phyloP scores from a whole-genome alignment of 192 early-diverging fungal genomes.

The Coemansia sp. region DNA sequence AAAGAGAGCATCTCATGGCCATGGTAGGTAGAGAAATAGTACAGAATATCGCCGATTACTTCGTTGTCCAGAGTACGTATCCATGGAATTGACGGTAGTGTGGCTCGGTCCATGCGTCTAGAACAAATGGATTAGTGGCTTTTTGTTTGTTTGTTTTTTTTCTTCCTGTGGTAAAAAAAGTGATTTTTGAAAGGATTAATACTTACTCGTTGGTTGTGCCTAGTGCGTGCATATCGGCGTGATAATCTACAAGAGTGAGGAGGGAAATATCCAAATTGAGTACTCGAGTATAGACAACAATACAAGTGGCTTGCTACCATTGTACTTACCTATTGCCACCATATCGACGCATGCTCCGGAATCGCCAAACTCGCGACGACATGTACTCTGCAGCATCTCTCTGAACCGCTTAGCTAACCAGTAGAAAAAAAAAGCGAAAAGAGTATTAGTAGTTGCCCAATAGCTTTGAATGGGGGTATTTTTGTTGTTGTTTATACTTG shows the following conservation, averaged over 20 bases:
- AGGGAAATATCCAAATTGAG: background rate
- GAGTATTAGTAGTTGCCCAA: too few species aligned
- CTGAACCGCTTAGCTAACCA: conserved; percentile 25
- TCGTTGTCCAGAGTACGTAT: conserved; percentile 55
- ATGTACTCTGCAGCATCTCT: conserved; percentile 22
- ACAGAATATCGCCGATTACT: conserved; percentile 52
- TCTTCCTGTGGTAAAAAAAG: background rate
- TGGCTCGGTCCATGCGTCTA: conserved; percentile 49
- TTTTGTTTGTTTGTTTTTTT: background rate
- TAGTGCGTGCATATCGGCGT: conserved; percentile 41
- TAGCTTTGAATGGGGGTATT: too few species aligned
- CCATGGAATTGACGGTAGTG: conserved; percentile 56
- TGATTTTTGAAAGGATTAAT: background rate
- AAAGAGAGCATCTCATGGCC: conserved; percentile 58
- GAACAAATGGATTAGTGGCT: background rate
- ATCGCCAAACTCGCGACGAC: conserved; percentile 26
- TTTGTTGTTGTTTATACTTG: background rate
- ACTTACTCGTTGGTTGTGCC: conserved; percentile 30
- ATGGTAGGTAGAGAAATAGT: conserved; percentile 53
- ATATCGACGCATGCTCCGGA: conserved; percentile 32
- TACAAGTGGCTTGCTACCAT: background rate
- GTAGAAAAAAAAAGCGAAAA: too few species aligned
- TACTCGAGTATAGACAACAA: background rate
- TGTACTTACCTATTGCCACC: conserved; percentile 30
- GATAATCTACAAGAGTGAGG: conserved; percentile 20